A percentile compares a stretch with the other conserved stretches of the same genome.
These are phyloP conservation scores for Amaranthus cruentus DNA, from an alignment of 148 eudicot genomes.

Conservation along the genomic window DNA sequence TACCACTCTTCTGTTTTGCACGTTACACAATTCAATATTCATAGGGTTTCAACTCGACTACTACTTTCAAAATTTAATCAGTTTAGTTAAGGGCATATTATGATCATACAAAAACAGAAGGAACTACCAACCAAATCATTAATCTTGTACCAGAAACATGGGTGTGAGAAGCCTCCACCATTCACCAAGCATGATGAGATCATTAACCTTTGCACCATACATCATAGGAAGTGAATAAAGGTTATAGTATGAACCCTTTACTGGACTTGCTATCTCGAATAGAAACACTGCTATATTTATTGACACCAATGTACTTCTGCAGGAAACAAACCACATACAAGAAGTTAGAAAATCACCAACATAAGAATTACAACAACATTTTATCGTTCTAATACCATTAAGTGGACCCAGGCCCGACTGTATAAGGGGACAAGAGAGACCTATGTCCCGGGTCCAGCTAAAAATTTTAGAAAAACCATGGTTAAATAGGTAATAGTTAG, in stretches of 20 bases:
- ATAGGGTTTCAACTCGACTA: no score
- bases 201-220: constrained; percentile 86
- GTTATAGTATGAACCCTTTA: constrained; percentile 47
- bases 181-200: constrained; percentile 69
- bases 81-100: background rate
- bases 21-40: no score
- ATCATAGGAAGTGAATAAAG: constrained; percentile 62
- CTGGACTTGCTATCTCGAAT: constrained; percentile 77
- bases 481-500: no score
- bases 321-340: constrained; percentile 13
- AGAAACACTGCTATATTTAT: constrained; percentile 72
- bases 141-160: constrained; percentile 97
- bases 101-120: constrained; percentile 25
- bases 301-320: constrained; percentile 66
- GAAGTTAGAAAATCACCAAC: background rate
- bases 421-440: no score
- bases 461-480: no score
- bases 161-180: constrained; percentile 97
- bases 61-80: no score
- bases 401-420: no score
- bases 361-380: no score
- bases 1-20: no score
- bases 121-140: constrained; percentile 62
- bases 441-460: no score
- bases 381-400: background rate